Percentiles rank a stretch among this genome's conserved stretches.
phyloP scores from a whole-genome alignment of 1,284 basidiomycete genomes.

The Ustilago loliicola region DNA sequence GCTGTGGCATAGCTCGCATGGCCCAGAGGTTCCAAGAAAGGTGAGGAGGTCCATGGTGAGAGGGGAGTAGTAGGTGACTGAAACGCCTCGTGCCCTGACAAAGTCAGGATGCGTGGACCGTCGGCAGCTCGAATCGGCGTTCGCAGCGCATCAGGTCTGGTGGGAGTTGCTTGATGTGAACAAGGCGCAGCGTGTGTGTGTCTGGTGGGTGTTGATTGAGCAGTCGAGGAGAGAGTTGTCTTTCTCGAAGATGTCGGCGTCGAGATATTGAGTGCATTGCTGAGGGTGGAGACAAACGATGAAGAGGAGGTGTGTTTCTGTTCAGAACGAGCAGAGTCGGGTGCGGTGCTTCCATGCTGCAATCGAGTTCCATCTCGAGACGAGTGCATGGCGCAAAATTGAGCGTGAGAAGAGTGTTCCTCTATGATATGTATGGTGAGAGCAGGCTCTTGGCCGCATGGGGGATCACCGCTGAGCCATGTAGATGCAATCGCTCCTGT shows the following conservation, averaged over 20 bases:
- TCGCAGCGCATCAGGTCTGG: neutral
- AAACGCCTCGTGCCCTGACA: slow-evolving; percentile 30
- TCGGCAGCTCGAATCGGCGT: slow-evolving; percentile 7
- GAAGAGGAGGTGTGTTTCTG: slow-evolving; percentile 1
- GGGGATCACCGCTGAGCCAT: neutral
- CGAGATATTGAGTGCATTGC: slow-evolving; percentile 38
- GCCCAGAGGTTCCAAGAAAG: neutral
- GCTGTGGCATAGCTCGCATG: neutral
- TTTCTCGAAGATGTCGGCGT: slow-evolving; percentile 15
- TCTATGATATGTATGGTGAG: neutral
- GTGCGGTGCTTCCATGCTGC: neutral
- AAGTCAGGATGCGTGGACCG: slow-evolving; percentile 9
- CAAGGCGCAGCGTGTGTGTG: neutral
- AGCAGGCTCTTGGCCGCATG: neutral
- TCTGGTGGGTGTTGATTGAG: neutral
- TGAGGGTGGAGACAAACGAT: slow-evolving; percentile 35
- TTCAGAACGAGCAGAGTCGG: neutral
- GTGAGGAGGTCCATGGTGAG: slow-evolving; percentile 12
- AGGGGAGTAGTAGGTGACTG: slow-evolving; percentile 14
- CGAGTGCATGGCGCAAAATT: slow-evolving; percentile 21
- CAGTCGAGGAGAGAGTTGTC: neutral
- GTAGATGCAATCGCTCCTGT: neutral
- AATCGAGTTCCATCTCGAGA: slow-evolving; percentile 2
- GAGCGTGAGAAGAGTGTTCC: too few species aligned
- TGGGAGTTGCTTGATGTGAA: slow-evolving; percentile 4